Percentiles rank a stretch among this genome's conserved stretches.
phyloP scores from a whole-genome alignment of 768 basidiomycete genomes.

The Rubroboletus pulcherrimus region DNA sequence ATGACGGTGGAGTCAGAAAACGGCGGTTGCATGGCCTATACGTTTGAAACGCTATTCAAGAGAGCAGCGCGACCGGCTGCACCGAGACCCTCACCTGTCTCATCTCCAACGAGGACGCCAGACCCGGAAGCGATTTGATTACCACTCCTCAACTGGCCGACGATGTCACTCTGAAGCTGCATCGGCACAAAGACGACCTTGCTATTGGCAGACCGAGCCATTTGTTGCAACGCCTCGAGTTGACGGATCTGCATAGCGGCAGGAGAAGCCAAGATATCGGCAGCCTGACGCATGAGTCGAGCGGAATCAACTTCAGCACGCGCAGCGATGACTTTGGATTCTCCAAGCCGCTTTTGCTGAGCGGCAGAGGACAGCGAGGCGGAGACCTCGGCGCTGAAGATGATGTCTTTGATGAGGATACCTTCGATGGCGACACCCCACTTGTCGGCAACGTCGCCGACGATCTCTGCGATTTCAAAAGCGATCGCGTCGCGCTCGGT shows the following conservation, averaged over 20 bases:
- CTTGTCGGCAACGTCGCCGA: slow-evolving; percentile 86
- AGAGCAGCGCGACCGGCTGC: slow-evolving; percentile 25
- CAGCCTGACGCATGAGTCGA: slow-evolving; percentile 93
- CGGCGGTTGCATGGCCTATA: slow-evolving; percentile 13
- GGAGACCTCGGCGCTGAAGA: slow-evolving; percentile 87
- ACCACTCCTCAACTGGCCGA: slow-evolving; percentile 39
- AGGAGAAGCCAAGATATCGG: slow-evolving; percentile 89
- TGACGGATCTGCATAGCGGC: slow-evolving; percentile 99
- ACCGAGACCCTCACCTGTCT: slow-evolving; percentile 23
- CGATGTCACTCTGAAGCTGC: slow-evolving; percentile 78
- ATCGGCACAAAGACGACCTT: slow-evolving; percentile 96
- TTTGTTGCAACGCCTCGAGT: slow-evolving; percentile 91
- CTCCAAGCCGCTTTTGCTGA: slow-evolving; percentile 95
- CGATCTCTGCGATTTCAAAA: slow-evolving; percentile 94
- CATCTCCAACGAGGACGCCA: slow-evolving; percentile 19
- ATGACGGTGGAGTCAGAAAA: neutral
- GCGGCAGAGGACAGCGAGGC: slow-evolving; percentile 92
- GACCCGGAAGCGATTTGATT: slow-evolving; percentile 24
- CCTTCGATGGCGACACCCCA: slow-evolving; percentile 98
- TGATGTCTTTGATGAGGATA: slow-evolving; percentile 92
- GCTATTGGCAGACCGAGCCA: slow-evolving; percentile 84
- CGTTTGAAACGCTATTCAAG: slow-evolving; percentile 21
- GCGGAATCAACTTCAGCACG: slow-evolving; percentile 95
- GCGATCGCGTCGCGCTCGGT: slow-evolving; percentile 97
- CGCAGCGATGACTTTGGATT: slow-evolving; percentile 94